Conservation (phyloP, 2,329 filamentous ascomycete species). For the Colletotrichum sp. region DNA sequence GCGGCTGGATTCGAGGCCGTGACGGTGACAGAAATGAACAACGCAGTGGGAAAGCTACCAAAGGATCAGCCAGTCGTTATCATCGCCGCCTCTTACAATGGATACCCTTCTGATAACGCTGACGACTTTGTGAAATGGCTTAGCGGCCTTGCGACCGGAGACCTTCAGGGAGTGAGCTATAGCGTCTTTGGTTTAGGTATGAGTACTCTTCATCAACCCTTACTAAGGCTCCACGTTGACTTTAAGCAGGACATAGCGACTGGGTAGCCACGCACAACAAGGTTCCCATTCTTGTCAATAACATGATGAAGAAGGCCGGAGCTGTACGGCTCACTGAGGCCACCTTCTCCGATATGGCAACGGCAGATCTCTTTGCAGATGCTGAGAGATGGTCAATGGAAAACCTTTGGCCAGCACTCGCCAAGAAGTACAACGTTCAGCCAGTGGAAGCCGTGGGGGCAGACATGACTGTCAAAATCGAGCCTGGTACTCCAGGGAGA, state of each 20-base stretch:
- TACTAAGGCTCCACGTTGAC: rapidly evolving
- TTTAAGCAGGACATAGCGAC: not conserved
- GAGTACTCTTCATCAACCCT: not conserved
- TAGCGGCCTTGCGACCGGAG: constrained; percentile 47
- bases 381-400: not conserved
- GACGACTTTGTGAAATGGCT: constrained; percentile 72
- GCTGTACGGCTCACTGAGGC: not conserved
- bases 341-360: not conserved
- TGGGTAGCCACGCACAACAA: not conserved
- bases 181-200: constrained; percentile 66
- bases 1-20: constrained; percentile 63
- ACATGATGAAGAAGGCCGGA: not conserved
- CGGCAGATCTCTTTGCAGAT: not conserved
- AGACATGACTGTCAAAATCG: not conserved
- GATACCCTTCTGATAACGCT: constrained; percentile 76
- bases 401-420: not conserved
- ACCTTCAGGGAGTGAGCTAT: constrained; percentile 63
- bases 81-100: constrained; percentile 76
- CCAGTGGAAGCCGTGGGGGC: not conserved
- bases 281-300: not conserved
- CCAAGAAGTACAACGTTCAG: not conserved
- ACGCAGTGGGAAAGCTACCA: constrained; percentile 64
- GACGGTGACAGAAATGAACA: constrained; percentile 62
- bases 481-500: not conserved
- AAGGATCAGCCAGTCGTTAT: constrained; percentile 67